Percentiles rank a stretch among this genome's conserved stretches.
Evolutionary conservation across 768 basidiomycete species (phyloP).

Genomic region (Saitozyma sp.): DNA sequence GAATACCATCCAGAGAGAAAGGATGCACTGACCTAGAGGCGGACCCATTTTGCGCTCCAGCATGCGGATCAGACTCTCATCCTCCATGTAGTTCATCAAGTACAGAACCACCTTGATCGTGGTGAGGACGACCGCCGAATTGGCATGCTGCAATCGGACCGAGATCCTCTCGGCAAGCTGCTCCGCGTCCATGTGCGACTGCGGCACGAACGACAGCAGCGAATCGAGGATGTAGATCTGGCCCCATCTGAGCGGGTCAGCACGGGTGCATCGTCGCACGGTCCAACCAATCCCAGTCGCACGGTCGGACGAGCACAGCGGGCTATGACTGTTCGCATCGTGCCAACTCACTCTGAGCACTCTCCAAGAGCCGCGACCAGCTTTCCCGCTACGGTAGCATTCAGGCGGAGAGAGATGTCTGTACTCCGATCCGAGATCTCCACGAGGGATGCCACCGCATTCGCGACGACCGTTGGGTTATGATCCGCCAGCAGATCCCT

Average conservation of each 20-base stretch:
- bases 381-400: slow-evolving; percentile 81
- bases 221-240: slow-evolving; percentile 98
- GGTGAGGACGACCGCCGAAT: slow-evolving; percentile 98
- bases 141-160: slow-evolving; percentile 92
- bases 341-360: slow-evolving; percentile 84
- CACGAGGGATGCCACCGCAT: slow-evolving; percentile 93
- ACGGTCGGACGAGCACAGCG: too few species aligned
- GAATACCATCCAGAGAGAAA: background rate
- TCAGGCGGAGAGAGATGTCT: slow-evolving; percentile 87
- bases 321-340: too few species aligned
- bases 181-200: slow-evolving; percentile 82
- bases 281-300: background rate
- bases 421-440: slow-evolving; percentile 95
- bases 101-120: slow-evolving; percentile 93
- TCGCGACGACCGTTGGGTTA: slow-evolving; percentile 96
- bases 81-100: slow-evolving; percentile 99
- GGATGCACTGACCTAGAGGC: slow-evolving; percentile 68
- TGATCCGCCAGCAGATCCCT: slow-evolving; percentile 82
- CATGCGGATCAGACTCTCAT: slow-evolving; percentile 76
- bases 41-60: slow-evolving; percentile 98
- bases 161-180: slow-evolving; percentile 93
- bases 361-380: slow-evolving; percentile 86
- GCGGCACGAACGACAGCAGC: slow-evolving; percentile 88
- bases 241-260: slow-evolving; percentile 72
- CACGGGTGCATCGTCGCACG: background rate